Evolutionary conservation across 176 grass and related monocot genomes (phyloP), one percentile per base, ranked within the genome.

Genomic region (Tuctoria greenei): DNA sequence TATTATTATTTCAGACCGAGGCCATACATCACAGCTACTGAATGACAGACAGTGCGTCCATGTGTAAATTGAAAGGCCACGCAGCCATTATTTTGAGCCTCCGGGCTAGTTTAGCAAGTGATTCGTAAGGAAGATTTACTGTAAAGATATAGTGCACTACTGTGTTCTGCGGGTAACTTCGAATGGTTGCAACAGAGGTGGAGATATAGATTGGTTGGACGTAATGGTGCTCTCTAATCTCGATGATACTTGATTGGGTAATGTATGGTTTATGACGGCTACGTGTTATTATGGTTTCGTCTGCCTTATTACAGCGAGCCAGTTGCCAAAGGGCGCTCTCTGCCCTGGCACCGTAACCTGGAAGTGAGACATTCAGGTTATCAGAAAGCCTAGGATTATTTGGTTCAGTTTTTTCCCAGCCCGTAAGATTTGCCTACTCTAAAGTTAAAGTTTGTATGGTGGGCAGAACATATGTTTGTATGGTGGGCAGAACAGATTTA

Each of bases 151-250:
- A 50, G 27, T 72, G 69, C 17, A 28, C 64, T 69, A 2, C 16
- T 59, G 17, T 84, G 28, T 16, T 71, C 23, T 46, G 64, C 64
- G 49, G 56, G 55, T 49, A 67, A 69, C 69, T 55, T 79, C 25
- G 18, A 73, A 63, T 31, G 63, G 75, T 75, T 88, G 81, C 68
- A 69, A 31, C 56, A 52, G n/a, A 63, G 62, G 44, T 64, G 21
- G 75, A 83, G 83, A 54, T 42, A 74, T 52, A 62, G 54, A 44
- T 56, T 3, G 54, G 15, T 50, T 87, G 69, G 61, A 71, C 50
- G 66, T 77, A 14, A 77, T n/a, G 18, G 20, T 67, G 69, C 43
- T 2, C 16, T 68, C 35, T 4, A 66, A 31, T 42, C 12, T 63
- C 0, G 0, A n/a, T n/a, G n/a, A n/a, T n/a, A n/a, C n/a, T n/a